Base-by-base conservation (phyloP, 441 rosid genomes). In the Aquilaria agallochum region DNA sequence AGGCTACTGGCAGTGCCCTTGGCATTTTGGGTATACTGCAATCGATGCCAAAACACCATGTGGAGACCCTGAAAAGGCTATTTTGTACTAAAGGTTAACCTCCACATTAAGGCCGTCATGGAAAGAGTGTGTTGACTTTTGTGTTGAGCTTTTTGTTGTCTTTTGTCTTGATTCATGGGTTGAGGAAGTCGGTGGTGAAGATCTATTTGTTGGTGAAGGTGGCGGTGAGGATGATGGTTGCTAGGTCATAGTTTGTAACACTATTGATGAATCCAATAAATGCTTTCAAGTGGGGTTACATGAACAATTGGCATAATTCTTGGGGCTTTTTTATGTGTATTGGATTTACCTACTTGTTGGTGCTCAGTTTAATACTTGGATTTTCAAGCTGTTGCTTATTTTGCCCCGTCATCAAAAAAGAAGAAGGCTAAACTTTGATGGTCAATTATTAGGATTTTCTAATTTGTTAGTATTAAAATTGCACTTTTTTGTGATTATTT, bases 251-350 rank as follows among this genome's bases (percentile, higher is more conserved):
- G 14, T 81, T 62, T 57, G 78, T 83, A 3, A 83, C 83, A 48
- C 77, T 80, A 50, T 65, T 75, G 45, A 68, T 81, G 74, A 81
- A 81, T 45, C 85, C 85, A 7, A 78, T 83, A 0, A 78, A 69
- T 58, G 85, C 85, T 1, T 76, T 64, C 53, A 83, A 79, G 2
- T 70, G 78, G 78, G 75, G 75, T 5, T 71, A 59, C 49, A 53
- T 55, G 7, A 67, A 67, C 31, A 67, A 74, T 9, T 44, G 69
- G 69, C 65, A 70, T 14, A 56, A 71, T 36, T 50, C 66, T 48
- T 71, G 75, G 78, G 68, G 56, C 31, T 67, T 20, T 74, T 55
- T 44, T 74, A 67, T 57, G 78, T 74, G 48, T 74, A 74, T 48
- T 74, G 78, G 75, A 50, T 70, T 27, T 58, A 67, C 2, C 72